These are phyloP conservation scores for Phanerochaete carnosa DNA, from an alignment of 768 basidiomycete species.

Conservation along the genomic window DNA sequence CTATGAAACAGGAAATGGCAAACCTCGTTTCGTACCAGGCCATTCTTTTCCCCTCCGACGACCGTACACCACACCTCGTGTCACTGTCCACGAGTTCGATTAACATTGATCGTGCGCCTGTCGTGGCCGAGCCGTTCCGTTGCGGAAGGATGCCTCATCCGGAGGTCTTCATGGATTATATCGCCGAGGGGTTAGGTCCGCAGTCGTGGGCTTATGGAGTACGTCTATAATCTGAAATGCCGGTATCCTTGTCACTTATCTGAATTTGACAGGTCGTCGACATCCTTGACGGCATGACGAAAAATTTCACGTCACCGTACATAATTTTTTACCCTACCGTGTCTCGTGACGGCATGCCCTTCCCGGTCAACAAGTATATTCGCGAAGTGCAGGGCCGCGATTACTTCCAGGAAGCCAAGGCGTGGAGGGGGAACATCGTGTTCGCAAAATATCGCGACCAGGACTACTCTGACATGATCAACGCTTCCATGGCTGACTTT, in stretches of 20 bases:
- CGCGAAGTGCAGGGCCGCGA: conserved; percentile 65
- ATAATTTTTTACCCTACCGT: conserved; percentile 76
- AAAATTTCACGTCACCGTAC: conserved; percentile 75
- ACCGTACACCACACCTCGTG: conserved; percentile 70
- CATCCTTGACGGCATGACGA: conserved; percentile 76
- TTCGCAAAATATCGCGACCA: conserved; percentile 63
- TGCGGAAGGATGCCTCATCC: conserved; percentile 74
- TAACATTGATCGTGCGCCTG: not conserved
- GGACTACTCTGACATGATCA: conserved; percentile 50
- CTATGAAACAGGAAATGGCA: conserved; percentile 44
- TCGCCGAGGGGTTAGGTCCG: conserved; percentile 67
- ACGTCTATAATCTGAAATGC: conserved; percentile 15
- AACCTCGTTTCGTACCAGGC: conserved; percentile 62
- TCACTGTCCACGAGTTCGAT: conserved; percentile 69
- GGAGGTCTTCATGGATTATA: conserved; percentile 83
- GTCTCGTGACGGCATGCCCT: conserved; percentile 78
- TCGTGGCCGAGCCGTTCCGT: conserved; percentile 29
- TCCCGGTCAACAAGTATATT: conserved; percentile 75
- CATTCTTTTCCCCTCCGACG: conserved; percentile 78
- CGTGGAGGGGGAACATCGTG: conserved; percentile 81
- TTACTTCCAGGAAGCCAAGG: conserved; percentile 54
- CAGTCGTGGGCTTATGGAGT: conserved; percentile 76
- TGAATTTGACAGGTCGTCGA: conserved; percentile 53
- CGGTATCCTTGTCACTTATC: not conserved
- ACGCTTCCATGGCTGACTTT: conserved; percentile 82